Evolutionary conservation across 768 basidiomycete genomes (phyloP), one percentile per base, ranked within the genome.

Genomic region (Peribolospora baueri): DNA sequence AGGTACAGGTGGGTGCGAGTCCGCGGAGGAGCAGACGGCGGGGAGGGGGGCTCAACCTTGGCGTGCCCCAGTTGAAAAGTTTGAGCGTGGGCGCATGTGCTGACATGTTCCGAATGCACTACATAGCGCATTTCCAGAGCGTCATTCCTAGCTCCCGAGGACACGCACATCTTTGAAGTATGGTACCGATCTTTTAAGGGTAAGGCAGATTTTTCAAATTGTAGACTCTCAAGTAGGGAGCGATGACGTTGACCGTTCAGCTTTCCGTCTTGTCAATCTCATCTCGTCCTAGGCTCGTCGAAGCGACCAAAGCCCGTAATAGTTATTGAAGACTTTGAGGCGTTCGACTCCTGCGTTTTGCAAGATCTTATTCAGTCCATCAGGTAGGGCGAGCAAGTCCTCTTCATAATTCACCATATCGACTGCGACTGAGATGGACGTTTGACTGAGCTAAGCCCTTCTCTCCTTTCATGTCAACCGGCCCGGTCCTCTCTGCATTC

Each of bases 261-360:
- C 25, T 25, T 25, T 25, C 25, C 25, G 25, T 25, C 25, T 25
- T 25, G 25, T 25, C 25, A 25, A 25, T 25, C 25, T 25, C 25
- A 25, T 25, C 25, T 10, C 11, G 42, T 5, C 9, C 41, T 38
- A 46, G 45, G 11, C n/a, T 40, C 52, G 41, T 42, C 50, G 40
- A 13, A 46, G 25, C 9, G 11, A 13, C 53, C 56, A 39, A 43
- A 40, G 25, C 13, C 52, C 38, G 50, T 51, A 10, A 8, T 58
- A 7, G 47, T 38, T 40, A 39, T 58, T 36, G 54, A 58, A 51
- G 54, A 58, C 25, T 52, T 58, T 10, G 57, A 58, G 36, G 43
- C 57, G 36, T 58, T 58, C 54, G 54, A 58, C 42, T 41, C 54
- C 10, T 43, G 14, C 39, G 45, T 58, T 7, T 42, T 58, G 10